These are phyloP conservation scores for Boletus rufocinnamomeus DNA, from an alignment of 768 basidiomycete species.

Conservation along the genomic window DNA sequence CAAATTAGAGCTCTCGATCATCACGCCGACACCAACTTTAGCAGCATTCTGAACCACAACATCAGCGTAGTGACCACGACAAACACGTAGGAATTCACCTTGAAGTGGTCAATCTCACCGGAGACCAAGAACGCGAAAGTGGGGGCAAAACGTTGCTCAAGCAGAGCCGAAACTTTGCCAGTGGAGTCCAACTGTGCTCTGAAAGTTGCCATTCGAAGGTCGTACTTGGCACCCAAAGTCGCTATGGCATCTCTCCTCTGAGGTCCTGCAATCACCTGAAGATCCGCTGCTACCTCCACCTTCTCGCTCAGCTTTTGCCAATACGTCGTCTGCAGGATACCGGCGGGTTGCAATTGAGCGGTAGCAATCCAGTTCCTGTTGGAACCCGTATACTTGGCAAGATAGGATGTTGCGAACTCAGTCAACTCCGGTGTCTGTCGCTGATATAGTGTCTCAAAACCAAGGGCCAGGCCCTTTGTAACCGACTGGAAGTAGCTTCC, in stretches of 20 bases:
- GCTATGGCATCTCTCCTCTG: conserved; percentile 87
- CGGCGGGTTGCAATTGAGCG: conserved; percentile 79
- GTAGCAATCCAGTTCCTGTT: conserved; percentile 92
- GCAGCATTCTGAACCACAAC: conserved; percentile 68
- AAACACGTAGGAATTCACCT: conserved; percentile 51
- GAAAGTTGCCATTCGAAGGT: conserved; percentile 91
- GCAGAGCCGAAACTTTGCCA: conserved; percentile 91
- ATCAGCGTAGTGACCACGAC: background rate
- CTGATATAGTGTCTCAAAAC: conserved; percentile 83
- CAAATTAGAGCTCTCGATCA: conserved; percentile 87
- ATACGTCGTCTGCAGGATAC: conserved; percentile 88
- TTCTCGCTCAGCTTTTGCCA: conserved; percentile 96
- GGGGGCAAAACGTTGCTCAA: conserved; percentile 96
- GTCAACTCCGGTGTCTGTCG: conserved; percentile 69
- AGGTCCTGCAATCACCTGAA: conserved; percentile 79
- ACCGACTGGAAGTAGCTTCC: conserved; percentile 92
- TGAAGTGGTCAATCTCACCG: conserved; percentile 99
- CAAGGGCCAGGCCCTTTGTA: conserved; percentile 86
- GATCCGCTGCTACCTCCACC: conserved; percentile 95
- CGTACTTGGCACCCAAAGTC: conserved; percentile 95
- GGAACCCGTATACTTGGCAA: conserved; percentile 73
- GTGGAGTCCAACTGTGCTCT: conserved; percentile 92
- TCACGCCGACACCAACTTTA: conserved; percentile 95
- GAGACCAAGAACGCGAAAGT: conserved; percentile 92
- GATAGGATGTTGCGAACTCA: conserved; percentile 74